A percentile compares a stretch with the other conserved stretches of the same genome.
These are phyloP conservation scores for Panaeolus cyanescens DNA, from an alignment of 768 basidiomycete genomes.

Conservation along the genomic window DNA sequence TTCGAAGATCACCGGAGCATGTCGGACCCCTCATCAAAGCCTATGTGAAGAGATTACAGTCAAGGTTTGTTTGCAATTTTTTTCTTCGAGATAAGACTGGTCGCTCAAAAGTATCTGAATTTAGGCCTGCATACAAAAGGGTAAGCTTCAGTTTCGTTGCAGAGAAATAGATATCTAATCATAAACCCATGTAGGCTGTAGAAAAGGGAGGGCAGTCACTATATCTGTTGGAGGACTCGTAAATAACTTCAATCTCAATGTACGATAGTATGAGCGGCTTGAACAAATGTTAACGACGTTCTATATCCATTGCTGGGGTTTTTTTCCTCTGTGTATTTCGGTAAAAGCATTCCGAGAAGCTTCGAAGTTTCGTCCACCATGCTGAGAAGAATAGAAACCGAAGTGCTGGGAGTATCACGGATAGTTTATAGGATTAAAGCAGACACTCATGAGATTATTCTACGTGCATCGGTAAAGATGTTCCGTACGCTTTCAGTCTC, in stretches of 20 bases:
- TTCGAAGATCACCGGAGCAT: conserved; percentile 12
- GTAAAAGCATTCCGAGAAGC: too few species aligned
- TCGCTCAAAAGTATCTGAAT: too few species aligned
- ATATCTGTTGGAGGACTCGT: conserved; percentile 11
- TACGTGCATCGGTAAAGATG: neutral
- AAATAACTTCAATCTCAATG: too few species aligned
- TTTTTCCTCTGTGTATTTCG: too few species aligned
- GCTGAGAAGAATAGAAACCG: too few species aligned
- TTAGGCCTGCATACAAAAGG: conserved; percentile 14
- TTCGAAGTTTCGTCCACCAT: too few species aligned
- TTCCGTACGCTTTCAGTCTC: neutral
- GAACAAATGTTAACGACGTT: too few species aligned
- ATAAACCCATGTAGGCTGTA: conserved; percentile 19
- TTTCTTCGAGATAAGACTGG: neutral
- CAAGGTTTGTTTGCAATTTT: conserved; percentile 14
- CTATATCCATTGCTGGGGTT: too few species aligned
- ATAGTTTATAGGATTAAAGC: too few species aligned
- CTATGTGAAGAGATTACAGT: conserved; percentile 22
- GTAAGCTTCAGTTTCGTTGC: conserved; percentile 3
- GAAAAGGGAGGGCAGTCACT: conserved; percentile 33
- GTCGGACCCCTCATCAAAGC: conserved; percentile 19
- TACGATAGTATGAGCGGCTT: too few species aligned
- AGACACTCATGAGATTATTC: neutral
- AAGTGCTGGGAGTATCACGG: too few species aligned
- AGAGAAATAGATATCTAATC: neutral